A percentile compares a stretch with the other conserved stretches of the same genome.
phyloP scores from a whole-genome alignment of 768 basidiomycete genomes.

The Russula brevipes region DNA sequence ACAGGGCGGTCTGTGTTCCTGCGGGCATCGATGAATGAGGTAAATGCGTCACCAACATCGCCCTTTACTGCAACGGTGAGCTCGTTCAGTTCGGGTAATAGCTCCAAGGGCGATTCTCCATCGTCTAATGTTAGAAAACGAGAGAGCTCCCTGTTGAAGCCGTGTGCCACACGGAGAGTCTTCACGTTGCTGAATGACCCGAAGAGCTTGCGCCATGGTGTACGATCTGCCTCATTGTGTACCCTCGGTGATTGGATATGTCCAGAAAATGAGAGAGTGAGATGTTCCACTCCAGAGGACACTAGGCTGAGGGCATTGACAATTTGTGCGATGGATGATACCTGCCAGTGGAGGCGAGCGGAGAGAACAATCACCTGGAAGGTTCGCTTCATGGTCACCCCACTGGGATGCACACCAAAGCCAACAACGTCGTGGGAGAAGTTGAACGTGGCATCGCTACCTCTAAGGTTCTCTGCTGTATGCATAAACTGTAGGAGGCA shows the following conservation, averaged over 20 bases:
- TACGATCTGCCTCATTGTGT: neutral
- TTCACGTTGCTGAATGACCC: neutral
- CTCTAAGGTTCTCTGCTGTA: too few species aligned
- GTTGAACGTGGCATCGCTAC: too few species aligned
- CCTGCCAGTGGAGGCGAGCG: too few species aligned
- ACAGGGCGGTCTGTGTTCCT: neutral
- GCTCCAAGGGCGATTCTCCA: neutral
- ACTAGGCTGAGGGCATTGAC: too few species aligned
- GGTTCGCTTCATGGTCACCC: too few species aligned
- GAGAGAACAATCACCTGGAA: too few species aligned
- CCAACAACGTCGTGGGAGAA: too few species aligned
- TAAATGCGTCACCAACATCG: neutral
- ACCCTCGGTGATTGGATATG: neutral
- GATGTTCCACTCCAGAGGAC: too few species aligned
- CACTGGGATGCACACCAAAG: too few species aligned
- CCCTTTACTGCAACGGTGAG: neutral
- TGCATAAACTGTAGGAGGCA: too few species aligned
- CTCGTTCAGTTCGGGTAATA: neutral
- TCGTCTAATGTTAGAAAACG: neutral
- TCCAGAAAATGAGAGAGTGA: too few species aligned
- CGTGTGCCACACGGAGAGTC: neutral
- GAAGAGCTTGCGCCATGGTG: neutral
- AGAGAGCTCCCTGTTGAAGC: neutral
- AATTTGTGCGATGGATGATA: too few species aligned
- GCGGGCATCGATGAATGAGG: constrained; percentile 20